Base-by-base conservation (phyloP, 2,329 filamentous ascomycete genomes). In the Colletotrichum euphorbiae region DNA sequence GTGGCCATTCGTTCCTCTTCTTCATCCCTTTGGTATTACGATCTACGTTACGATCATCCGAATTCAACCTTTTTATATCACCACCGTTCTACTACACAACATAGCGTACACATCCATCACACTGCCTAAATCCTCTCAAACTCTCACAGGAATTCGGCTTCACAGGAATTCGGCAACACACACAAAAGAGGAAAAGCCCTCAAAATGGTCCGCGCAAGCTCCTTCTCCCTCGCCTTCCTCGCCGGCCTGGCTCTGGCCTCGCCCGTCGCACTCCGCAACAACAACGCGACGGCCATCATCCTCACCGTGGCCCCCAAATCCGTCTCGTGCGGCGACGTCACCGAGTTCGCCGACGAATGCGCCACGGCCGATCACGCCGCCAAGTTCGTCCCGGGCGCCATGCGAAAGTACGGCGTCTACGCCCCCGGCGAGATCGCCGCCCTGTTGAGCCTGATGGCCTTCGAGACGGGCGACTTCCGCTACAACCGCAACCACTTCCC, bases 381-480 rank as follows among this genome's bases (percentile, higher is more conserved):
- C 0, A 81, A 84, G 1, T 82, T 80, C 71, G 83, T 95, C 69
- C 80, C 81, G 73, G 71, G 79, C 6, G 84, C 87, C 40, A 89
- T 94, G 77, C 64, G 74, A 17, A 78, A 82, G 11, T 91, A 93
- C 81, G 71, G 77, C 3, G 80, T 94, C 72, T 83, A 79, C 54
- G 77, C 77, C 38, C 78, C 80, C 21, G 85, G 83, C 21, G 87
- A 91, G 72, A 89, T 91, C 75, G 92, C 92, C 6, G 92, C 90
- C 21, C 78, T 94, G 15, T 75, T 96, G 48, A 83, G 89, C 12
- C 82, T 93, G 74, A 91, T 93, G 81, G 87, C 90, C 11, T 90
- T 89, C 75, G 93, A 97, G 80, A 89, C 87, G 2, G 88, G 65
- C 21, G 84, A 90, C 70, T 92, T 94, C 80, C 84, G 86, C 73